Evolutionary conservation across 2,329 filamentous ascomycete species (phyloP), one percentile per base, ranked within the genome.

Genomic region (Botrytis elliptica): DNA sequence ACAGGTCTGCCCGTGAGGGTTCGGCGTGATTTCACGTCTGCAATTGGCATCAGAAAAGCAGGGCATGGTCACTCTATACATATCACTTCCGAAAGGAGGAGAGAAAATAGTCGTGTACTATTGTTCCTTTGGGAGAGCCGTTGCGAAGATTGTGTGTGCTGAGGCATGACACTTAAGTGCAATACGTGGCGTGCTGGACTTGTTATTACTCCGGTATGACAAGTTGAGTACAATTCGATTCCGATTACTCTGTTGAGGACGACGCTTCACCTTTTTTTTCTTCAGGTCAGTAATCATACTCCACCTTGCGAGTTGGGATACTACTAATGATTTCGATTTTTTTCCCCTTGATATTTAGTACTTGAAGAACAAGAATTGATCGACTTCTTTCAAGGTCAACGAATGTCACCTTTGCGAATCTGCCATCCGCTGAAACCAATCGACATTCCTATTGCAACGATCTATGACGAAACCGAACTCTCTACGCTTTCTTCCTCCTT

Each of bases 31-130:
- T 59, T 84, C 86, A 90, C 91, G 92, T 89, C 87, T 93, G 93
- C 92, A 93, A 90, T 87, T 86, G 93, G 92, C 92, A 96, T 95
- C 92, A 95, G 93, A 95, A 94, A 95, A 88, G 91, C 92, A 92
- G 90, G 89, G 84, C 77, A 78, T 72, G 40, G 79, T 77, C 76
- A 79, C 79, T 76, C 76, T 78, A 79, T 82, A 79, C 74, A 77
- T 81, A 79, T 77, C 78, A 66, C 69, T 70, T 75, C 75, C 25
- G 69, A 64, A 68, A 74, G 57, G 74, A 64, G 72, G 75, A 76
- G 82, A 82, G 81, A 82, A 82, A 80, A 80, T 80, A 75, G 80
- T 74, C 72, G 80, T 79, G 80, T 81, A 74, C 78, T 81, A 69
- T 52, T 82, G 83, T 87, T 86, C 90, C 92, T 93, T 91, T 96